Base-by-base conservation (phyloP, 306 rosid genomes). In the Cicer pinnatifidum region DNA sequence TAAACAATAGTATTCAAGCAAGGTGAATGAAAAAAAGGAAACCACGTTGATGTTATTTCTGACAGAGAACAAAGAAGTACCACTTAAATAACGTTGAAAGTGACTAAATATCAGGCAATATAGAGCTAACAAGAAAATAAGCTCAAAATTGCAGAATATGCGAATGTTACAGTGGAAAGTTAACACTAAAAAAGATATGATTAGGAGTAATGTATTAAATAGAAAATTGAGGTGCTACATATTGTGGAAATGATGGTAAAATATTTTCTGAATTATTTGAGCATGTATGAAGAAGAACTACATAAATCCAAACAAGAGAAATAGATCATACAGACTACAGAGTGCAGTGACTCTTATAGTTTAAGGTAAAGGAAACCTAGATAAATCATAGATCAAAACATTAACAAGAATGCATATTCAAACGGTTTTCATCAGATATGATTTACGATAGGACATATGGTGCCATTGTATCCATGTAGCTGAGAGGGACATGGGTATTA, bases 211-310 rank as follows among this genome's bases (percentile, higher is more conserved):
- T 28, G 35, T 28, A 28, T 28, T 28, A 28, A 28, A 28, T 28
- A 28, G 35, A 28, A 28, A 28, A 3, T 28, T 28, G 35, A 28
- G 35, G 35, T 28, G 0, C 35, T 28, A 28, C 35, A 28, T 28
- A 28, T 51, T 51, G 57, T 15, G 23, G 17, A 52, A 52, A 16
- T 7, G 58, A 52, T 52, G 58, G 11, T 52, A 52, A 23, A 52
- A 16, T 16, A 20, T 52, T 52, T 17, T 52, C 6, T 52, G 6
- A 52, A 52, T 52, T 16, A 16, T 16, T 52, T 17, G 10, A 52
- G 11, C 58, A 52, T 52, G 58, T 52, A 52, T 15, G 17, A 11
- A 52, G 58, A 52, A 52, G 58, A 52, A 52, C 58, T 16, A 16
- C 58, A 16, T 7, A 17, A 52, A 52, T 8, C 11, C 58, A 23